Percentiles rank a stretch among this genome's conserved stretches.
These are phyloP conservation scores for Fusarium falciforme DNA, from an alignment of 2,329 filamentous ascomycete genomes.

Conservation along the genomic window DNA sequence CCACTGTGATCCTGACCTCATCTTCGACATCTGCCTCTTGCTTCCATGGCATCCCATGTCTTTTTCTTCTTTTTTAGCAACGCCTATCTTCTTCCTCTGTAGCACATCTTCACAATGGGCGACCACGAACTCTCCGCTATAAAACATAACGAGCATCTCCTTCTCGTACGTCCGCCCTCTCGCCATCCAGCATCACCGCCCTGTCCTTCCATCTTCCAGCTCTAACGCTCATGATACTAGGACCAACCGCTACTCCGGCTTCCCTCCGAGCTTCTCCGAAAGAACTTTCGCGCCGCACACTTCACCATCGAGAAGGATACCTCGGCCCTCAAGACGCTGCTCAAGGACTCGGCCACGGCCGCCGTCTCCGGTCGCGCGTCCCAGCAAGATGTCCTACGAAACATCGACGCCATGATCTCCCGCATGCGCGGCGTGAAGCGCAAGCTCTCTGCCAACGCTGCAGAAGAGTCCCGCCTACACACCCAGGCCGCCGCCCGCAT, in stretches of 20 bases:
- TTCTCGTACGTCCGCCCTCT: conserved; percentile 66
- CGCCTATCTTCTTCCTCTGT: not conserved
- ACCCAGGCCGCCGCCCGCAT: conserved; percentile 81
- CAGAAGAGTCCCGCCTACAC: conserved; percentile 84
- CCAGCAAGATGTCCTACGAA: conserved; percentile 79
- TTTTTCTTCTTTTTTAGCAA: not conserved
- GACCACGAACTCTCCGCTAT: conserved; percentile 74
- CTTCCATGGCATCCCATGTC: not conserved
- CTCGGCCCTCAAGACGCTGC: conserved; percentile 68
- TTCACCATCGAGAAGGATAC: conserved; percentile 80
- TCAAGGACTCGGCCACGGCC: conserved; percentile 73
- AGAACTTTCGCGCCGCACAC: conserved; percentile 91
- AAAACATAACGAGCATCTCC: conserved; percentile 79
- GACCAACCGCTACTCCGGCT: conserved; percentile 95
- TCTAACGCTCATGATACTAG: conserved; percentile 56
- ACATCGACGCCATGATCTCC: conserved; percentile 85
- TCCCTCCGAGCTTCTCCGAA: conserved; percentile 90
- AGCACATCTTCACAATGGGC: conserved; percentile 59
- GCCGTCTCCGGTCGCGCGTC: conserved; percentile 72
- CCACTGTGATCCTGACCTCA: not conserved
- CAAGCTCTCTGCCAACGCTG: conserved; percentile 81
- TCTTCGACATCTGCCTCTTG: not conserved
- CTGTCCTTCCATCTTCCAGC: not conserved
- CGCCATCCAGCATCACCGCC: conserved; percentile 14
- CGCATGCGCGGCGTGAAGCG: conserved; percentile 89